Base-by-base conservation (phyloP, 2,329 filamentous ascomycete genomes). In the Periconia macrospinosa region DNA sequence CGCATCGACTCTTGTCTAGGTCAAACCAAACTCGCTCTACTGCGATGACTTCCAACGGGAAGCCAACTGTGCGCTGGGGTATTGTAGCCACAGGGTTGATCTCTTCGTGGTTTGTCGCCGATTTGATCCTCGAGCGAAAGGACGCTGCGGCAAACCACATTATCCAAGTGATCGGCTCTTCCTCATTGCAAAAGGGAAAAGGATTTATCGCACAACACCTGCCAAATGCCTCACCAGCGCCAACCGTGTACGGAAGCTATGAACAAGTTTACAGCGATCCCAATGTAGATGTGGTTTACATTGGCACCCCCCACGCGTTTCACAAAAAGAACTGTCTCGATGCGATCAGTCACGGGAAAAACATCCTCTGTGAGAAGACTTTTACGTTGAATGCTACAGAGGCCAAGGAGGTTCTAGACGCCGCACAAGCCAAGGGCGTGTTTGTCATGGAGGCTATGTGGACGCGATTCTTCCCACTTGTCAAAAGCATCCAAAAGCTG, bases 261-360 rank as follows among this genome's bases (percentile, higher is more conserved):
- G 80, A 85, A 54, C 87, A 90, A 68, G 83, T 95, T 19, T 90
- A 92, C 27, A 81, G 81, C 33, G 89, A 94, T 70, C 78, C 86
- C 6, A 81, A 89, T 62, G 82, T 94, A 58, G 88, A 94, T 71
- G 90, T 92, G 62, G 76, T 95, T 76, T 95, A 95, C 74, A 85
- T 95, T 48, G 90, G 90, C 30, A 94, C 91, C 1, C 91, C 91
- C 13, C 90, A 94, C 77, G 90, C 88, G 61, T 90, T 94, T 72
- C 91, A 95, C 77, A 94, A 91, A 77, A 89, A 93, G 73, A 92
- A 94, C 72, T 82, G 84, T 59, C 89, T 91, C 82, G 81, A 93
- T 18, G 88, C 86, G 20, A 81, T 95, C 27, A 81, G 88, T 59
- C 88, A 88, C 7, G 88, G 89, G 63, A 95, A 94, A 79, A 81